These are phyloP conservation scores for Bryum argenteum DNA, from an alignment of 225 moss, liverwort and hornwort species.

Conservation along the genomic window DNA sequence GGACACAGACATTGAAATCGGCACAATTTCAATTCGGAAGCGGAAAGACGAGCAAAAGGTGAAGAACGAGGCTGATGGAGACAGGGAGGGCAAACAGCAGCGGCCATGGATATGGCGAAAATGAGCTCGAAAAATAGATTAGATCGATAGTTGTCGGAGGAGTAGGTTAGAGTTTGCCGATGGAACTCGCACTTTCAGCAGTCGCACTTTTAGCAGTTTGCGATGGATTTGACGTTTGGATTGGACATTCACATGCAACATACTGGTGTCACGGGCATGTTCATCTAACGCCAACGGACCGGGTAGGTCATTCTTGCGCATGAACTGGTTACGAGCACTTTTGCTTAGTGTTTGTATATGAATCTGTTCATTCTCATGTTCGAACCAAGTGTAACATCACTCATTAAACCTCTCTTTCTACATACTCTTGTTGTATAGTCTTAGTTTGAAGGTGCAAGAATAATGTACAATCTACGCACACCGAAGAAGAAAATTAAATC, in stretches of 20 bases:
- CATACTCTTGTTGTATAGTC: neutral
- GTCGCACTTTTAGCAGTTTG: conserved; percentile 24
- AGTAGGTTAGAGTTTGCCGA: conserved; percentile 45
- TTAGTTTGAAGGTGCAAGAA: neutral
- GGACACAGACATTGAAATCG: no score
- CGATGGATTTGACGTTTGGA: conserved; percentile 70
- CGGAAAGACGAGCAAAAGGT: no score
- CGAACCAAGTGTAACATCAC: neutral
- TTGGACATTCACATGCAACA: conserved; percentile 71
- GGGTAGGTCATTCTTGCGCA: conserved; percentile 15
- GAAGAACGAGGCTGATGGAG: no score
- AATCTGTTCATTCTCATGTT: neutral
- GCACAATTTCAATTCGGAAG: no score
- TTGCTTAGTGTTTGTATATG: neutral
- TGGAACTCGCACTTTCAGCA: no score
- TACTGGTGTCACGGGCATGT: conserved; percentile 61
- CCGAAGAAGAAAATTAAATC: neutral
- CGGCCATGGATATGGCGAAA: no score
- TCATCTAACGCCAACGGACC: conserved; percentile 26
- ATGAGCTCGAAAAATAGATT: no score
- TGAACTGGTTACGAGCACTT: neutral
- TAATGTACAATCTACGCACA: neutral
- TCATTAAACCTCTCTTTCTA: neutral
- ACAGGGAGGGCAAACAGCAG: no score
- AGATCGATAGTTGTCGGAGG: no score